These are phyloP conservation scores for Chenopodium album DNA, from an alignment of 148 eudicot species.

Conservation along the genomic window DNA sequence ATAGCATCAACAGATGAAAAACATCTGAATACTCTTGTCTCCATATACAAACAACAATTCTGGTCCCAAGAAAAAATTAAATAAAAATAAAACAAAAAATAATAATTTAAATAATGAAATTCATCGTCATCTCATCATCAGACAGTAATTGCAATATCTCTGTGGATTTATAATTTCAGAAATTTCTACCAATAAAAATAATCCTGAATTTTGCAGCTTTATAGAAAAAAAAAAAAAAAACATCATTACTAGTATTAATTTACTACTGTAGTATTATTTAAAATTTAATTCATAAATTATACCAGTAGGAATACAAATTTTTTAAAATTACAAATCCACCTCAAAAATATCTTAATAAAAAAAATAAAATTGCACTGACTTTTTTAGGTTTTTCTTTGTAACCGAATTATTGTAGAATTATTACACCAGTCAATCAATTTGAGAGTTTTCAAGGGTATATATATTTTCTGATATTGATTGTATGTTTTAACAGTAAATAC, in stretches of 20 bases:
- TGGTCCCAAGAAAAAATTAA: constrained; percentile 1
- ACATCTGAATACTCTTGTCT: constrained; percentile 22
- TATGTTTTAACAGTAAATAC: too few species aligned
- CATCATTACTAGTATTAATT: not conserved
- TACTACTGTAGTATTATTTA: too few species aligned
- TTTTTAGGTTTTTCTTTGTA: too few species aligned
- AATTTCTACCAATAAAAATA: not conserved
- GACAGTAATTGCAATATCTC: constrained; percentile 22
- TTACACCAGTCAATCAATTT: not conserved
- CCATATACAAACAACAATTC: constrained; percentile 23
- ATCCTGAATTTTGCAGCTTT: constrained; percentile 6
- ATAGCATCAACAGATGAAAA: constrained; percentile 22
- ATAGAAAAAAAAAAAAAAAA: too few species aligned
- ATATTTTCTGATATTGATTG: too few species aligned
- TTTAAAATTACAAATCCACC: too few species aligned
- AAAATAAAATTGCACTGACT: too few species aligned
- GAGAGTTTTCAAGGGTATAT: too few species aligned
- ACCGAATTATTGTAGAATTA: too few species aligned
- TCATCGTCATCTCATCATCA: constrained; percentile 33
- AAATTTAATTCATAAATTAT: too few species aligned
- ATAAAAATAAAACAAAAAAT: constrained; percentile 2
- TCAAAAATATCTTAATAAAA: too few species aligned
- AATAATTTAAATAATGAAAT: not conserved
- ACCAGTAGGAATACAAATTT: too few species aligned
- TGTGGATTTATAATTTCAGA: constrained; percentile 18